Conservation (phyloP, 1,139 yeast genomes). For the Geotrichum candidum region DNA sequence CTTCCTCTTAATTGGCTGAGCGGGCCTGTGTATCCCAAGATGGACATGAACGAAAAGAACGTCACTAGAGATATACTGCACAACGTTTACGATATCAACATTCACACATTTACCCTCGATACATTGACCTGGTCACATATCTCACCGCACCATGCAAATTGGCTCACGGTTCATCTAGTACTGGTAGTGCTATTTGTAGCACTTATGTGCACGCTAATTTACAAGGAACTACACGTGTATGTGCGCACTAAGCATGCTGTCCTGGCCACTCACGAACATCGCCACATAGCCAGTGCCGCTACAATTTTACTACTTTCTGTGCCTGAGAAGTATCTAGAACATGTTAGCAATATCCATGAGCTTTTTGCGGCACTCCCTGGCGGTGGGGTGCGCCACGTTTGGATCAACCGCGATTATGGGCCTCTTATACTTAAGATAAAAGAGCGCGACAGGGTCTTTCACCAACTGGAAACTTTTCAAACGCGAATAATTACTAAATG, state of each 20-base stretch:
- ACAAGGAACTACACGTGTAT: constrained; percentile 26
- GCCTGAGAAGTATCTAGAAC: constrained; percentile 17
- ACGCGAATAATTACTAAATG: constrained; percentile 15
- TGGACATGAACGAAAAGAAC: not conserved
- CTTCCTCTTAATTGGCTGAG: constrained; percentile 26
- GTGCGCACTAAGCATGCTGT: constrained; percentile 25
- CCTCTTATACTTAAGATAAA: constrained; percentile 21
- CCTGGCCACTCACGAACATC: constrained; percentile 21
- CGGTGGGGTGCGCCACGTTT: constrained; percentile 24
- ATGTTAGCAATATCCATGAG: constrained; percentile 19
- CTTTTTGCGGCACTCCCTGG: constrained; percentile 25
- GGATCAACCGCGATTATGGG: constrained; percentile 31
- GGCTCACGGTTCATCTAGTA: constrained; percentile 28
- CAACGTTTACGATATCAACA: not conserved
- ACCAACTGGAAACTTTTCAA: constrained; percentile 24
- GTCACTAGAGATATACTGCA: not conserved
- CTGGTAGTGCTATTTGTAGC: constrained; percentile 21
- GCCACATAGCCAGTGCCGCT: constrained; percentile 24
- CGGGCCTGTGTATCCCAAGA: not conserved
- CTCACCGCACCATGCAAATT: constrained; percentile 19
- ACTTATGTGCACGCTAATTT: constrained; percentile 21
- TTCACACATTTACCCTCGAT: constrained; percentile 22
- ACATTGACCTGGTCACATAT: constrained; percentile 29
- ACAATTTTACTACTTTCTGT: constrained; percentile 29
- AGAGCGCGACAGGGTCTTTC: constrained; percentile 19